These are phyloP conservation scores for Besnoitia besnoiti DNA, from an alignment of 169 alveolate genomes.

Conservation along the genomic window DNA sequence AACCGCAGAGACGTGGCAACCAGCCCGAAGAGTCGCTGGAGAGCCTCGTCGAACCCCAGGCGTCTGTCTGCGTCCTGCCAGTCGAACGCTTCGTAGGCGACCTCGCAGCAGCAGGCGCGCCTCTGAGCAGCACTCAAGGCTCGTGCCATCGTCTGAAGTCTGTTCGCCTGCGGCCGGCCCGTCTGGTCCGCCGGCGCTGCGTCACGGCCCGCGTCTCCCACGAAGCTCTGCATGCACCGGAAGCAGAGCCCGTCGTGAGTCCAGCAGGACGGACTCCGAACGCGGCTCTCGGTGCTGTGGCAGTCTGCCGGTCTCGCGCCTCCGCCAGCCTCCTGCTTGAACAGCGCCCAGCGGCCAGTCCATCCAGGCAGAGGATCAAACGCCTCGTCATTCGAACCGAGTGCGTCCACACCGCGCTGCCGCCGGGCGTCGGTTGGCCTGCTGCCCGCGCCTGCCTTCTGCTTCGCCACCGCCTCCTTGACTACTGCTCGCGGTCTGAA, in stretches of 20 bases:
- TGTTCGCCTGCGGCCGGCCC: not conserved
- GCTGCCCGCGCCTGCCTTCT: too few relatives aligned
- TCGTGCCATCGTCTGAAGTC: not conserved
- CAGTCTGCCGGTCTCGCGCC: not conserved
- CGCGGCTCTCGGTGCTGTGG: not conserved
- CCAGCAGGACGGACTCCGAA: not conserved
- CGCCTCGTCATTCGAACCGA: too few relatives aligned
- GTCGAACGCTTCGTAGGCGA: slow-evolving; percentile 42
- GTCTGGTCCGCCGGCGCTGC: not conserved
- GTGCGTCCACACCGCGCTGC: too few relatives aligned
- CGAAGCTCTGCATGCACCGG: slow-evolving; percentile 18
- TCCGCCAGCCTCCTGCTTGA: too few relatives aligned
- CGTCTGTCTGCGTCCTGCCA: slow-evolving; percentile 54
- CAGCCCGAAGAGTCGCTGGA: slow-evolving; percentile 36
- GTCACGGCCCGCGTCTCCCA: not conserved
- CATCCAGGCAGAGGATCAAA: not conserved
- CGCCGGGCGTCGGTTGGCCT: too few relatives aligned
- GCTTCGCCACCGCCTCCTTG: too few relatives aligned
- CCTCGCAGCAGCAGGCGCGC: not conserved
- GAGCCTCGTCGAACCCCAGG: slow-evolving; percentile 52
- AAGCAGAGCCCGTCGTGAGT: not conserved
- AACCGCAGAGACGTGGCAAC: slow-evolving; percentile 43
- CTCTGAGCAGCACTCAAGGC: not conserved
- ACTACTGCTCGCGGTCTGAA: too few relatives aligned
- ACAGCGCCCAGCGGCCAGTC: not conserved